Percentiles rank a stretch among this genome's conserved stretches.
These are phyloP conservation scores for Marvania coccoides DNA, from an alignment of 139 green algal species.

Conservation along the genomic window DNA sequence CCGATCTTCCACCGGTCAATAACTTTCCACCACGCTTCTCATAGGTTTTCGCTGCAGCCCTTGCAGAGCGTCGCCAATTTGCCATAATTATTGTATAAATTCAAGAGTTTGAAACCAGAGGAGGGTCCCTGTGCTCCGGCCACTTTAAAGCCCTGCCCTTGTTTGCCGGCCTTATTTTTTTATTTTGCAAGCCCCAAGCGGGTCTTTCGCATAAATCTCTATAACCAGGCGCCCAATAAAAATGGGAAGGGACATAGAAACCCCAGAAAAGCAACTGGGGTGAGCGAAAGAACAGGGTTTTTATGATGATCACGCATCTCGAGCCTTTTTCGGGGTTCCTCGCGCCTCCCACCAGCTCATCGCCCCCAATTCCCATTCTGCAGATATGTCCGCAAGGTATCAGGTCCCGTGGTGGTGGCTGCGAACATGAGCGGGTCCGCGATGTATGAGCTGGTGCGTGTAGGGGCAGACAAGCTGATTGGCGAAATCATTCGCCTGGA, in stretches of 20 bases:
- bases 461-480: slow-evolving; percentile 90
- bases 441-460: slow-evolving; percentile 99
- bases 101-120: too few species aligned
- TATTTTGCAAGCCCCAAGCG: too few species aligned
- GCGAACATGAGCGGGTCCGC: slow-evolving; percentile 87
- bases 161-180: too few species aligned
- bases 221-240: background rate
- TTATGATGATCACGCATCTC: background rate
- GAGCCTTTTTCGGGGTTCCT: background rate
- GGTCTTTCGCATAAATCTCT: too few species aligned
- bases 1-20: too few species aligned
- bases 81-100: too few species aligned
- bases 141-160: too few species aligned
- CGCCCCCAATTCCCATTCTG: background rate
- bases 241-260: background rate
- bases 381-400: slow-evolving; percentile 84
- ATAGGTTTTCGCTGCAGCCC: too few species aligned
- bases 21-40: too few species aligned
- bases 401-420: slow-evolving; percentile 94
- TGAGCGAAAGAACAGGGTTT: background rate
- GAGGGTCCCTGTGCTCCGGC: too few species aligned
- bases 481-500: slow-evolving; percentile 99
- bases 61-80: too few species aligned
- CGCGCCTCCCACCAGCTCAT: background rate
- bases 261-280: background rate